Evolutionary conservation across 148 eudicot genomes (phyloP).

Genomic region (Amaranthus cruentus): DNA sequence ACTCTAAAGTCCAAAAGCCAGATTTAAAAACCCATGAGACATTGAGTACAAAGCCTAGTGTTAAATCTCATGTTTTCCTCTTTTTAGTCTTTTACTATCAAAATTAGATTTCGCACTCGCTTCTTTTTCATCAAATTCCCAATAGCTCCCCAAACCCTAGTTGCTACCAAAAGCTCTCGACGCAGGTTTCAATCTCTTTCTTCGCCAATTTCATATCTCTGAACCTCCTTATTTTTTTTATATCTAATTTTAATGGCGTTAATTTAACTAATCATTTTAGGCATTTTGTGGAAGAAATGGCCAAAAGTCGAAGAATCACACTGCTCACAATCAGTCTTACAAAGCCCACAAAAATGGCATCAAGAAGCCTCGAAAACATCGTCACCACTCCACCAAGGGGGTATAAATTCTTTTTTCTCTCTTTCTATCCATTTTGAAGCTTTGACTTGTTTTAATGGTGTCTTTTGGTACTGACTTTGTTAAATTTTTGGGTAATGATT

Average conservation of each 20-base stretch:
- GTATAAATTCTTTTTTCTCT: conserved; percentile 24
- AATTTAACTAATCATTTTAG: background rate
- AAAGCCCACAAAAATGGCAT: conserved; percentile 84
- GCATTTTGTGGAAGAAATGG: conserved; percentile 37
- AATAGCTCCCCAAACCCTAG: conserved; percentile 17
- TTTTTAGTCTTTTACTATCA: too few relatives aligned
- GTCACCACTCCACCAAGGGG: conserved; percentile 86
- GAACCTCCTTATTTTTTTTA: background rate
- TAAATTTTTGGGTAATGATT: background rate
- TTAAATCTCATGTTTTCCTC: background rate
- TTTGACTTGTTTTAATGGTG: too few relatives aligned
- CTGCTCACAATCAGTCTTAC: conserved; percentile 79
- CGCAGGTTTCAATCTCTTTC: conserved; percentile 13
- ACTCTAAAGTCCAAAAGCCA: too few relatives aligned
- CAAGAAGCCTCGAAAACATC: conserved; percentile 77
- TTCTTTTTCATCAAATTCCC: too few relatives aligned
- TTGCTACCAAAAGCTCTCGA: background rate
- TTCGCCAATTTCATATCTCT: background rate
- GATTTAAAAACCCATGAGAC: too few relatives aligned
- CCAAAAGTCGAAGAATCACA: conserved; percentile 93
- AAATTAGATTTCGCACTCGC: too few relatives aligned
- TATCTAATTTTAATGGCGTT: background rate
- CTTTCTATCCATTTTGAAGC: background rate
- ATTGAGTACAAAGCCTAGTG: too few relatives aligned
- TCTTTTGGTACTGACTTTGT: background rate